Percentiles rank a stretch among this genome's conserved stretches.
These are phyloP conservation scores for Apophysomyces elegans DNA, from an alignment of 371 early-diverging fungal species.

Conservation along the genomic window DNA sequence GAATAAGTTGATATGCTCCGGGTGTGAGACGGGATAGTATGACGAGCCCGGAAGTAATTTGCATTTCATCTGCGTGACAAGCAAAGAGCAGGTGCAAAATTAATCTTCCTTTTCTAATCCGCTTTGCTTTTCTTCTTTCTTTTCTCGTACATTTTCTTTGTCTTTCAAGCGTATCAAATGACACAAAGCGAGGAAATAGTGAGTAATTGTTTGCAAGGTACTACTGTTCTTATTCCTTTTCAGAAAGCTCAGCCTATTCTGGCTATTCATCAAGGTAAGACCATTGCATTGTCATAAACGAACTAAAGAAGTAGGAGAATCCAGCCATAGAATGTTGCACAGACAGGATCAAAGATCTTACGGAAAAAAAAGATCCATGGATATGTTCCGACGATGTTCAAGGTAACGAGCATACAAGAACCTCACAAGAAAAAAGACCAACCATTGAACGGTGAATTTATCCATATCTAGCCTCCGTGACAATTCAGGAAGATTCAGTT, in stretches of 20 bases:
- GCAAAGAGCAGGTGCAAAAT: neutral
- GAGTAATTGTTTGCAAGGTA: neutral
- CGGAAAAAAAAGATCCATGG: neutral
- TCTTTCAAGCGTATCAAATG: neutral
- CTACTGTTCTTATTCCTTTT: neutral
- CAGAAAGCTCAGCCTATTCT: neutral
- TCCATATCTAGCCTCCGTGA: neutral
- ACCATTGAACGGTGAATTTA: neutral
- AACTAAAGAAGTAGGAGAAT: neutral
- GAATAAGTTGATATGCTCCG: too few species aligned
- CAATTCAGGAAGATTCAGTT: slow-evolving; percentile 3
- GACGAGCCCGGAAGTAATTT: neutral
- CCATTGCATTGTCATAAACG: neutral
- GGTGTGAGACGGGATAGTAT: too few species aligned
- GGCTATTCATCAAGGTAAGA: neutral
- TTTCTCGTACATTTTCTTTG: neutral
- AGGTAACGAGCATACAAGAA: neutral
- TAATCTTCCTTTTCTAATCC: neutral
- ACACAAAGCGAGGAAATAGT: neutral
- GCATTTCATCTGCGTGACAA: slow-evolving; percentile 8
- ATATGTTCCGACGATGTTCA: neutral
- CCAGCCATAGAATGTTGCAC: neutral
- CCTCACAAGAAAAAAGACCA: neutral
- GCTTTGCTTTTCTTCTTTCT: neutral
- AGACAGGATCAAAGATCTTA: neutral